Conservation (phyloP, 2,329 filamentous ascomycete species). For the Penicillium thymicola region DNA sequence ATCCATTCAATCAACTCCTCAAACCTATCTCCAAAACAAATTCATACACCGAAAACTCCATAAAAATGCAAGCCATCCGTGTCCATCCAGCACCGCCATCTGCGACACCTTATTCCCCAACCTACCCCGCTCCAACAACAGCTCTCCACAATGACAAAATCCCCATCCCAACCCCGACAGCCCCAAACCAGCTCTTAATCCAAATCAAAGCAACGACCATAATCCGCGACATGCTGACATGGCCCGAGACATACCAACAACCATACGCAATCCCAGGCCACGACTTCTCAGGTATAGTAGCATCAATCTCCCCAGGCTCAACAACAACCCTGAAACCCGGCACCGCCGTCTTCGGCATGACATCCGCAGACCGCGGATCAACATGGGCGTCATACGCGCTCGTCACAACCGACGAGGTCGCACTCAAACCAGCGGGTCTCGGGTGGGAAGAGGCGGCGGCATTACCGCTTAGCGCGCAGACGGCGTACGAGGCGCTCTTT, state of each 20-base stretch:
- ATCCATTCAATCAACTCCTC: neutral
- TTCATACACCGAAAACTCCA: neutral
- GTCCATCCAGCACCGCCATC: slow-evolving; percentile 17
- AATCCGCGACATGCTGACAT: slow-evolving; percentile 24
- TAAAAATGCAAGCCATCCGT: slow-evolving; percentile 23
- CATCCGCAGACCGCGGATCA: slow-evolving; percentile 15
- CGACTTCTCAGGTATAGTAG: slow-evolving; percentile 23
- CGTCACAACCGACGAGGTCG: slow-evolving; percentile 21
- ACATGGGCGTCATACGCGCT: slow-evolving; percentile 32
- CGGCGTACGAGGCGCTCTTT: slow-evolving; percentile 34
- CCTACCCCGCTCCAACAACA: slow-evolving; percentile 28
- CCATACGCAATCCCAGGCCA: slow-evolving; percentile 21
- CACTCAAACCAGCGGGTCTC: slow-evolving; percentile 21
- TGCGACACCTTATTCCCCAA: slow-evolving; percentile 16
- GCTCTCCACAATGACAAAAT: slow-evolving; percentile 21
- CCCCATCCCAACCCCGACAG: slow-evolving; percentile 17
- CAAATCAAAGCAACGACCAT: slow-evolving; percentile 25
- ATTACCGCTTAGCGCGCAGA: slow-evolving; percentile 30
- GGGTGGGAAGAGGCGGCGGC: slow-evolving; percentile 25
- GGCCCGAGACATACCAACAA: slow-evolving; percentile 29
- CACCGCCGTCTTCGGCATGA: slow-evolving; percentile 31
- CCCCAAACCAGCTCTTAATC: slow-evolving; percentile 20
- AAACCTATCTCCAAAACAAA: neutral
- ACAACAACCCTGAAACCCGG: slow-evolving; percentile 20
- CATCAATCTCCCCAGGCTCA: neutral